Evolutionary conservation across 2,329 filamentous ascomycete genomes (phyloP).

Genomic region (Aspergillus unguis): DNA sequence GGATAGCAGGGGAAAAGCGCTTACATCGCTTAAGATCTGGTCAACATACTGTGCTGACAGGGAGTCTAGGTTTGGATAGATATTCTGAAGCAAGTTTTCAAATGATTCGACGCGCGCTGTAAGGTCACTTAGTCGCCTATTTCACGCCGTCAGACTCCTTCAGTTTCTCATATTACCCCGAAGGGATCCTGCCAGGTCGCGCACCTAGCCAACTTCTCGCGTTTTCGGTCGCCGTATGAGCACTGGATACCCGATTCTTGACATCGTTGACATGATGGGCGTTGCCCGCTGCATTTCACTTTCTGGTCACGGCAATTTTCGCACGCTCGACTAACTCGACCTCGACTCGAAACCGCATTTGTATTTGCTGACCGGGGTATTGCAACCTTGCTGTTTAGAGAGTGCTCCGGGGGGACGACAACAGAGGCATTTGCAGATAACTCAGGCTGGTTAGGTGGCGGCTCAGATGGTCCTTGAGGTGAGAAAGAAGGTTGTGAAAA

Average conservation of each 20-base stretch:
- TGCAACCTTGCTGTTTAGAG: constrained; percentile 28
- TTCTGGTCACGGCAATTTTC: constrained; percentile 47
- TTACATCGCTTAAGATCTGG: constrained; percentile 34
- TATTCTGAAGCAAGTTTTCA: constrained; percentile 33
- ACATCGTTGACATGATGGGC: constrained; percentile 43
- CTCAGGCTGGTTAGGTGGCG: constrained; percentile 14
- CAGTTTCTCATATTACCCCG: not conserved
- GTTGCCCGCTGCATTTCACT: constrained; percentile 46
- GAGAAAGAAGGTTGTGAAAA: constrained; percentile 19
- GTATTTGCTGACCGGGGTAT: constrained; percentile 28
- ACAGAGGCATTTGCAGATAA: constrained; percentile 10
- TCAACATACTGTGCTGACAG: constrained; percentile 35
- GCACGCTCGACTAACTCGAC: constrained; percentile 40
- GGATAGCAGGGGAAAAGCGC: constrained; percentile 10
- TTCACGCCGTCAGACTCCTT: constrained; percentile 12
- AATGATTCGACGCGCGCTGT: constrained; percentile 36
- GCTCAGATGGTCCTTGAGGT: constrained; percentile 16
- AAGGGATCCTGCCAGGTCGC: constrained; percentile 12
- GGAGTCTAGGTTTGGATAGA: constrained; percentile 33
- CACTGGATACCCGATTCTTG: constrained; percentile 40
- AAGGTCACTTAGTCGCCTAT: constrained; percentile 39
- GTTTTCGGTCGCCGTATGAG: constrained; percentile 45
- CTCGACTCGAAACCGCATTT: constrained; percentile 24
- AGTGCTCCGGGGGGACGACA: constrained; percentile 15
- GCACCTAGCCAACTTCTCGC: constrained; percentile 43